Evolutionary conservation across 768 basidiomycete species (phyloP).

Genomic region (Amylocystis lapponica): DNA sequence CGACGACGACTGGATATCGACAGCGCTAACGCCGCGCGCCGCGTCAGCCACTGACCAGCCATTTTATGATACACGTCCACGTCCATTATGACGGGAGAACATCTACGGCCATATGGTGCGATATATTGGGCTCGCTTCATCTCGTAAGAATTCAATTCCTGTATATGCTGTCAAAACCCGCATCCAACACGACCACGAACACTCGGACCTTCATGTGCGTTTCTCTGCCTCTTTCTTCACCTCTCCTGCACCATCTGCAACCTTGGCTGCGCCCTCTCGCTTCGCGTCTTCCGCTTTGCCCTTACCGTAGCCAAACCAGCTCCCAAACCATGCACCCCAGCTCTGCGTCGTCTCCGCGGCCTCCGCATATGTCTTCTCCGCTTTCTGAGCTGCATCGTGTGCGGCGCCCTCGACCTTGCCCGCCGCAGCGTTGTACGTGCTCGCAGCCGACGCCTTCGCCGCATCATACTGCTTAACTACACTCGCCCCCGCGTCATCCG

Average conservation of each 20-base stretch:
- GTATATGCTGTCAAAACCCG: too few relatives aligned
- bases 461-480: conserved; percentile 19
- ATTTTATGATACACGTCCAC: too few relatives aligned
- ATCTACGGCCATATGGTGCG: too few relatives aligned
- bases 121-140: too few relatives aligned
- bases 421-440: conserved; percentile 23
- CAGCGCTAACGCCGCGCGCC: too few relatives aligned
- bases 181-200: too few relatives aligned
- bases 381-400: conserved; percentile 26
- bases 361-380: conserved; percentile 23
- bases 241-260: conserved; percentile 23
- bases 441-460: conserved; percentile 11
- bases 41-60: too few relatives aligned
- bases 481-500: conserved; percentile 21
- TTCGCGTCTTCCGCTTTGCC: conserved; percentile 26
- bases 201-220: conserved; percentile 20
- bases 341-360: conserved; percentile 25
- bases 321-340: conserved; percentile 26
- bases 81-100: too few relatives aligned
- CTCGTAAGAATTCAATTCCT: too few relatives aligned
- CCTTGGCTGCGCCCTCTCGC: conserved; percentile 21
- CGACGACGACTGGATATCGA: too few relatives aligned
- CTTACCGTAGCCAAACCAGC: conserved; percentile 37
- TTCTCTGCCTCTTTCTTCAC: conserved; percentile 26
- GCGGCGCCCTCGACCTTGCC: conserved; percentile 20